Evolutionary conservation across 352 stramenopile species (phyloP).

Genomic region (Aphanomyces euteiches): DNA sequence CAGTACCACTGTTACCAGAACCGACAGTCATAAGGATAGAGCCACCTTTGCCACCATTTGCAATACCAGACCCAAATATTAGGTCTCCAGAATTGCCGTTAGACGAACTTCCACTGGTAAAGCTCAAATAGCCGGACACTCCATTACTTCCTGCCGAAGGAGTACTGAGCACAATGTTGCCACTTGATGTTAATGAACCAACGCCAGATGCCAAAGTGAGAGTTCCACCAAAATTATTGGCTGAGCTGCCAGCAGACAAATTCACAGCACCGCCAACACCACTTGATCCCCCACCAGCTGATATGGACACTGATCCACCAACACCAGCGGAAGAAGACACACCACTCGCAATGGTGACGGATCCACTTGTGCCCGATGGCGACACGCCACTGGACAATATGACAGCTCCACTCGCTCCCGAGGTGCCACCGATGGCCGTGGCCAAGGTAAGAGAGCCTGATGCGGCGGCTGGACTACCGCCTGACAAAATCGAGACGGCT

Average conservation of each 20-base stretch:
- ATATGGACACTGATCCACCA: conserved; percentile 20
- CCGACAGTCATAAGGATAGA: conserved; percentile 27
- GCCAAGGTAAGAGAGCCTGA: conserved; percentile 1
- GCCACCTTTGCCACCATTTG: no score
- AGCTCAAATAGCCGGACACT: not conserved
- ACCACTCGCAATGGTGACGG: conserved; percentile 32
- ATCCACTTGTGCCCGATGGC: conserved; percentile 35
- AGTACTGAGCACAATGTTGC: no score
- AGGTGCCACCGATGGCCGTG: not conserved
- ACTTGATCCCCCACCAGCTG: no score
- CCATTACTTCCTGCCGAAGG: no score
- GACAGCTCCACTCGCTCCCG: conserved; percentile 32
- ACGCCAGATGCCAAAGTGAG: no score
- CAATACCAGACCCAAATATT: no score
- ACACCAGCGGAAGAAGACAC: not conserved
- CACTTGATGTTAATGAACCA: no score
- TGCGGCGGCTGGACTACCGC: conserved; percentile 10
- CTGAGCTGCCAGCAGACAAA: no score
- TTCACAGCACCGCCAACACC: no score
- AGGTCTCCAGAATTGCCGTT: no score
- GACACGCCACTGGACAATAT: conserved; percentile 37
- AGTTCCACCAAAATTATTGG: no score
- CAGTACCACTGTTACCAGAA: conserved; percentile 24
- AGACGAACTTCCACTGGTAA: no score
- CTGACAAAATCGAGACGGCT: conserved; percentile 38